Evolutionary conservation across 2,329 filamentous ascomycete genomes (phyloP).

Genomic region (Triangularia verruculosa): DNA sequence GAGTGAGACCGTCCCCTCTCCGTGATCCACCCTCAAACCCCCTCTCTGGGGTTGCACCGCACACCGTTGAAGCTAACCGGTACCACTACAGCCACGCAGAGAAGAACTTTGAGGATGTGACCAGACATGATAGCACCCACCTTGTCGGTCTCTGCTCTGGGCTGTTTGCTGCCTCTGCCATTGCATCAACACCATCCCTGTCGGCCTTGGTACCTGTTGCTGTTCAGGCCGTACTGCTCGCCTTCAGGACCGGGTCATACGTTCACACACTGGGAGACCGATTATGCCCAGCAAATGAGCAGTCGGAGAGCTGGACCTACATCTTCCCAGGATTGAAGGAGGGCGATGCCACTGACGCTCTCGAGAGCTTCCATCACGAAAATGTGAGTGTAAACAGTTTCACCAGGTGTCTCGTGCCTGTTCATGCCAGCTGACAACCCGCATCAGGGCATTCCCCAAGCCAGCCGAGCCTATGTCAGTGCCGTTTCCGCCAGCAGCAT

Average conservation of each 20-base stretch:
- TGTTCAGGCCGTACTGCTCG: constrained; percentile 61
- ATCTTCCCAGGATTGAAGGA: constrained; percentile 58
- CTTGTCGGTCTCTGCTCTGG: constrained; percentile 67
- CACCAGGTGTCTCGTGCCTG: not conserved
- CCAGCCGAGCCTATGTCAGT: constrained; percentile 53
- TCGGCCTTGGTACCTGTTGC: constrained; percentile 60
- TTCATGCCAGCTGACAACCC: not conserved
- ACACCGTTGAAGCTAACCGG: constrained; percentile 13
- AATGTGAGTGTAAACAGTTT: constrained; percentile 40
- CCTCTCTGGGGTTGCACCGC: constrained; percentile 2
- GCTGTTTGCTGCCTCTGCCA: constrained; percentile 65
- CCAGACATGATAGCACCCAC: constrained; percentile 48
- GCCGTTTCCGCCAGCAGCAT: constrained; percentile 47
- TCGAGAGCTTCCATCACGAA: constrained; percentile 56
- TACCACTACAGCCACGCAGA: constrained; percentile 43
- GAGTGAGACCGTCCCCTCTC: constrained; percentile 46
- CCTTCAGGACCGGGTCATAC: constrained; percentile 62
- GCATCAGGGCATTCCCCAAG: constrained; percentile 40
- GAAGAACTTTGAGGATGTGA: constrained; percentile 53
- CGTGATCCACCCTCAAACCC: not conserved
- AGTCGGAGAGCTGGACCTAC: constrained; percentile 63
- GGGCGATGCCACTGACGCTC: constrained; percentile 46
- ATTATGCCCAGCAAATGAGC: constrained; percentile 39
- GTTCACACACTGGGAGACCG: constrained; percentile 50
- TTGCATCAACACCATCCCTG: constrained; percentile 61